A percentile compares a stretch with the other conserved stretches of the same genome.
Conservation (phyloP, 176 grass and related monocot species). For the Musa itinerans region DNA sequence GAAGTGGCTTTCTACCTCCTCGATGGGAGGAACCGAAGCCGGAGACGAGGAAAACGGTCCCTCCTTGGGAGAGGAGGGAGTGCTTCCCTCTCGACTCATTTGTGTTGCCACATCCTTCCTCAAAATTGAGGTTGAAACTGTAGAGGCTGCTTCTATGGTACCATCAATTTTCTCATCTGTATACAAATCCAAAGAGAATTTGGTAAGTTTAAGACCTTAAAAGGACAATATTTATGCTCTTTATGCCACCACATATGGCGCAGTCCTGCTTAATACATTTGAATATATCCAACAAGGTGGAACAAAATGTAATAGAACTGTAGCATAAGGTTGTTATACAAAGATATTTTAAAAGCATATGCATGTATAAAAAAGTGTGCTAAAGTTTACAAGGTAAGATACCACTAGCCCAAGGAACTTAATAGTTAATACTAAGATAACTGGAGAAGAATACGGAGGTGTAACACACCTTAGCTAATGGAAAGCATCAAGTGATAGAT, state of each 20-base stretch:
- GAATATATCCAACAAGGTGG: no score
- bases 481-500: neutral
- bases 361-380: neutral
- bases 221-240: neutral
- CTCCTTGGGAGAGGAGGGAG: constrained; percentile 52
- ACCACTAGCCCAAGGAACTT: no score
- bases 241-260: no score
- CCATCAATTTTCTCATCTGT: constrained; percentile 58
- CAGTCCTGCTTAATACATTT: no score
- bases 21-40: constrained; percentile 39
- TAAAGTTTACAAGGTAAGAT: neutral
- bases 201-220: neutral
- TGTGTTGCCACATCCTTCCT: constrained; percentile 91
- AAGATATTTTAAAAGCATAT: neutral
- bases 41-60: constrained; percentile 48
- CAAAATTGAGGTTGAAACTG: constrained; percentile 47
- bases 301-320: no score
- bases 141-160: constrained; percentile 28
- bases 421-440: no score
- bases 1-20: constrained; percentile 43
- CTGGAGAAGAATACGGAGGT: neutral
- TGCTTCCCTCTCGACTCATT: constrained; percentile 80
- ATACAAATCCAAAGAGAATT: constrained; percentile 16
- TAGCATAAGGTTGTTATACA: neutral
- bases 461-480: neutral